Percentiles rank a stretch among this genome's conserved stretches.
These are phyloP conservation scores for Calonectria pteridis DNA, from an alignment of 2,329 filamentous ascomycete genomes.

Conservation along the genomic window DNA sequence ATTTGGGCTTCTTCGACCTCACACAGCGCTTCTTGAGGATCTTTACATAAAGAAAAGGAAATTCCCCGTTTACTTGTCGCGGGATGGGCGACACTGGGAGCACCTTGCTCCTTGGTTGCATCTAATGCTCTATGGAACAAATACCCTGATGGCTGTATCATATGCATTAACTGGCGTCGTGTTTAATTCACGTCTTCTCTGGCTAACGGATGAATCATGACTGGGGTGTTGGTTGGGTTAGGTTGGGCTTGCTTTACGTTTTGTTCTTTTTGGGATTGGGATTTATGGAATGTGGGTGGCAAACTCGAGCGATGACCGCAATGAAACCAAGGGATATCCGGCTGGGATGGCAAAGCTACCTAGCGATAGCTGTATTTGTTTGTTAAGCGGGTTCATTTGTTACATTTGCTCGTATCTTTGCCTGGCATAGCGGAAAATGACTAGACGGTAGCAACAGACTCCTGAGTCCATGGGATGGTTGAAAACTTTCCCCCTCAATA, in stretches of 20 bases:
- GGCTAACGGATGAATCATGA: conserved; percentile 30
- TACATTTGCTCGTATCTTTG: conserved; percentile 21
- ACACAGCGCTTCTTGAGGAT: neutral
- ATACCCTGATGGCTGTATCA: conserved; percentile 43
- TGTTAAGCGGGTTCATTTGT: conserved; percentile 16
- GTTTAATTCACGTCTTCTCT: conserved; percentile 41
- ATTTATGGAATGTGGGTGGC: conserved; percentile 11
- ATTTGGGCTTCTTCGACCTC: neutral
- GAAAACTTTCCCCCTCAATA: neutral
- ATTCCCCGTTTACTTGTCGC: conserved; percentile 15
- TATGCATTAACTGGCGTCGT: conserved; percentile 48
- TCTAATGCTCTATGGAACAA: conserved; percentile 39
- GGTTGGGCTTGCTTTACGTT: conserved; percentile 16
- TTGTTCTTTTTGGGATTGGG: neutral
- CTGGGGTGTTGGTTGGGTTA: conserved; percentile 40
- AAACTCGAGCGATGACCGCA: conserved; percentile 7
- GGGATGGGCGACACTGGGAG: conserved; percentile 21
- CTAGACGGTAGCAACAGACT: conserved; percentile 9
- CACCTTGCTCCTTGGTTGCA: conserved; percentile 30
- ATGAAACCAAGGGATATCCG: conserved; percentile 9
- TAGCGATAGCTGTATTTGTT: conserved; percentile 33
- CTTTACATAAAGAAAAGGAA: neutral
- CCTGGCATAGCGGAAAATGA: conserved; percentile 34
- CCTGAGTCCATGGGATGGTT: neutral
- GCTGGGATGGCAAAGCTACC: conserved; percentile 11